Conservation (phyloP, 2,329 filamentous ascomycete species). For the Golovinomyces cichoracearum region DNA sequence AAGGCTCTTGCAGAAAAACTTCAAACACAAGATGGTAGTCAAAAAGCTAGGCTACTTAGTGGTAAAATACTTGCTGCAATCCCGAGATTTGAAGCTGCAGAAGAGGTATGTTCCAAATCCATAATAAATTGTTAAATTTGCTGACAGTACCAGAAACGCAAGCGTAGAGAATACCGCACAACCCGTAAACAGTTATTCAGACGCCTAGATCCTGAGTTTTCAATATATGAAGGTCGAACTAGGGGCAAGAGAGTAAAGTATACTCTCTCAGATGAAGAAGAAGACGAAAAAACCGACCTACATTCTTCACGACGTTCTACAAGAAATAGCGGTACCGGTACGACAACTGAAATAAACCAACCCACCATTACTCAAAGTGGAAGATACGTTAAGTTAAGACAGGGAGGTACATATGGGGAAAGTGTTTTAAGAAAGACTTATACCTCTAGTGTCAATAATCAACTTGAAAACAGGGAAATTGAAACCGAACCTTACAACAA, state of each 20-base stretch:
- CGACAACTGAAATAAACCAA: constrained; percentile 39
- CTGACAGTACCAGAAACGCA: constrained; percentile 46
- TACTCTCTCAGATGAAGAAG: constrained; percentile 77
- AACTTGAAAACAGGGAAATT: constrained; percentile 18
- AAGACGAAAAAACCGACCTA: constrained; percentile 37
- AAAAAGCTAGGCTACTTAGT: constrained; percentile 52
- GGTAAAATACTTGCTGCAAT: constrained; percentile 56
- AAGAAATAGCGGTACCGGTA: constrained; percentile 47
- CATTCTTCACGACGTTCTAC: constrained; percentile 36
- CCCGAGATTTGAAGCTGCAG: constrained; percentile 73
- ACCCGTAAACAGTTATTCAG: constrained; percentile 50
- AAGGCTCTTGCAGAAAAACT: constrained; percentile 51
- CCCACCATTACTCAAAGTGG: constrained; percentile 59
- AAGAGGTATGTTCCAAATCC: constrained; percentile 39
- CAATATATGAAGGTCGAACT: constrained; percentile 84
- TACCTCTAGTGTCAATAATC: constrained; percentile 14
- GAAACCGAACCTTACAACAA: constrained; percentile 20
- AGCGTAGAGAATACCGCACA: constrained; percentile 71
- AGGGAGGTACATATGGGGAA: constrained; percentile 29
- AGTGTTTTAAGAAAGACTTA: constrained; percentile 21
- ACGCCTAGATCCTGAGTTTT: constrained; percentile 68
- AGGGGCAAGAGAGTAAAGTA: constrained; percentile 91
- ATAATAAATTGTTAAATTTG: background rate
- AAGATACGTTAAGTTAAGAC: constrained; percentile 44
- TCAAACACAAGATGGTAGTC: constrained; percentile 48